Percentiles rank a stretch among this genome's conserved stretches.
These are phyloP conservation scores for Gastrolobium villosum DNA, from an alignment of 306 rosid genomes.

Conservation along the genomic window DNA sequence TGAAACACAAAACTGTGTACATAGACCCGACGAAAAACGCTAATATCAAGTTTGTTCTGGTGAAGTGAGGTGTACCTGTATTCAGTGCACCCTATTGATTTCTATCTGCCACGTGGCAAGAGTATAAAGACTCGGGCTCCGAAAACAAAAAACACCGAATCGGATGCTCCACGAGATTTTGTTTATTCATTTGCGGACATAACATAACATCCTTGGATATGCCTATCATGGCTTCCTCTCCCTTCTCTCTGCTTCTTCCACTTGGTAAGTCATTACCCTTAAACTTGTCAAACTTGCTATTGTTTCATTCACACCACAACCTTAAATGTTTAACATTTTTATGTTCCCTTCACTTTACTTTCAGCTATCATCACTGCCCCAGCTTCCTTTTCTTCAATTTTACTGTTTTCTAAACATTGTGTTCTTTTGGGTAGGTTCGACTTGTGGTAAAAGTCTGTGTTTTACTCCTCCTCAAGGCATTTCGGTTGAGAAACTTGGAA, in stretches of 20 bases:
- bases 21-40: neutral
- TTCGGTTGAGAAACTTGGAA: conserved; percentile 52
- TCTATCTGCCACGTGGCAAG: conserved; percentile 13
- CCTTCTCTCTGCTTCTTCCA: conserved; percentile 64
- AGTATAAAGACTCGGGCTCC: no score
- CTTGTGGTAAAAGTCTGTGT: conserved; percentile 46
- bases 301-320: neutral
- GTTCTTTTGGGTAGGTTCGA: conserved; percentile 54
- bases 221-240: conserved; percentile 63
- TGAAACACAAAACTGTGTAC: no score
- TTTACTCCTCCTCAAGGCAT: conserved; percentile 50
- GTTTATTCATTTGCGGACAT: conserved; percentile 66
- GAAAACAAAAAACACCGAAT: neutral
- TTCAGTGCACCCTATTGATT: neutral
- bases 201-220: conserved; percentile 29
- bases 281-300: neutral
- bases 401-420: conserved; percentile 23
- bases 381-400: conserved; percentile 12
- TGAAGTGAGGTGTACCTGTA: neutral
- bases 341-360: neutral
- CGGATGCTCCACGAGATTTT: conserved; percentile 48
- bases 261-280: conserved; percentile 54
- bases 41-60: neutral
- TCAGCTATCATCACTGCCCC: neutral
- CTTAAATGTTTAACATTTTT: conserved; percentile 18